These are phyloP conservation scores for Plantago major DNA, from an alignment of 257 asterid genomes.

Conservation along the genomic window DNA sequence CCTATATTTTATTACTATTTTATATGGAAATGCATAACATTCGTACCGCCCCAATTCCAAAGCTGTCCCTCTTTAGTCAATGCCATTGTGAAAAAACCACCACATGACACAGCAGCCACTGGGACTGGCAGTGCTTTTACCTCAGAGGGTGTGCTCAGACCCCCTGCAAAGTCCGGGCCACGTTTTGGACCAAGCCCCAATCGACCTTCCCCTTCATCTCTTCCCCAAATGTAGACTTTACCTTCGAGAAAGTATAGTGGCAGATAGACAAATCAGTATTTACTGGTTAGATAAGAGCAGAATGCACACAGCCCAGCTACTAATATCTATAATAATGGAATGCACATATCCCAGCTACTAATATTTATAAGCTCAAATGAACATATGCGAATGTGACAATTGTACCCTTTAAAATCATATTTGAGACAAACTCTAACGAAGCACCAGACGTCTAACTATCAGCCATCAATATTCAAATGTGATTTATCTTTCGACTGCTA, in stretches of 20 bases:
- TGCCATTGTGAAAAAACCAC: conserved; percentile 97
- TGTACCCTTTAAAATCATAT: background rate
- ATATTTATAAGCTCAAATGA: background rate
- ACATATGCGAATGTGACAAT: background rate
- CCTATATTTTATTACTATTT: too few species aligned
- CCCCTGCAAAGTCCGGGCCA: conserved; percentile 92
- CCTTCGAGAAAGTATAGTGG: conserved; percentile 39
- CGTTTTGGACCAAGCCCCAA: conserved; percentile 95
- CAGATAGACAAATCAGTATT: conserved; percentile 9
- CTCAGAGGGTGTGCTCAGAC: conserved; percentile 74
- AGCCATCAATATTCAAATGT: background rate
- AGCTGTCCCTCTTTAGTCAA: conserved; percentile 80
- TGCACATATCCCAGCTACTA: background rate
- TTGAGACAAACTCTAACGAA: background rate
- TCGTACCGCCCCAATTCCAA: conserved; percentile 98
- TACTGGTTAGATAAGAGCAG: conserved; percentile 18
- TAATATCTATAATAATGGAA: background rate
- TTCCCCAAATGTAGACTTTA: conserved; percentile 86
- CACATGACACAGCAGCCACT: conserved; percentile 86
- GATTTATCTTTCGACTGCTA: conserved; percentile 2
- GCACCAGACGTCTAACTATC: background rate
- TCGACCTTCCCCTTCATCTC: conserved; percentile 99
- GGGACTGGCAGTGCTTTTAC: conserved; percentile 69
- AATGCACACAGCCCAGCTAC: too few species aligned
- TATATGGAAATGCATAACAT: conserved; percentile 1